Conservation (phyloP, 139 green algal genomes). For the Penium margaritaceum region DNA sequence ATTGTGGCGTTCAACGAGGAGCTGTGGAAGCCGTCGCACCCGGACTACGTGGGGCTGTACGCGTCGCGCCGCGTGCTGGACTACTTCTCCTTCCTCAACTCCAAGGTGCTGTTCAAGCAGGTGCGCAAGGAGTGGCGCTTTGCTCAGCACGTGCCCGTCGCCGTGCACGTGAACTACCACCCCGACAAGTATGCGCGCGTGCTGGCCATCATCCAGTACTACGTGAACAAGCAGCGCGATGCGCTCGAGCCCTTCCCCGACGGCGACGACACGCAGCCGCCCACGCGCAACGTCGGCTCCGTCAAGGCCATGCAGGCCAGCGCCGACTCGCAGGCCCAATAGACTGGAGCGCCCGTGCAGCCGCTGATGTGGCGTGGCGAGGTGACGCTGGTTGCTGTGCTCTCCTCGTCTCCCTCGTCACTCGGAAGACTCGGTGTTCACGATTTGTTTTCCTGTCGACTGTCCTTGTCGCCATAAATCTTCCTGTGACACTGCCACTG, state of each 20-base stretch:
- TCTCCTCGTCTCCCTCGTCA: too few relatives aligned
- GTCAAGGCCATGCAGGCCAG: too few relatives aligned
- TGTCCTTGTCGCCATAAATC: too few relatives aligned
- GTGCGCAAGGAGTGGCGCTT: slow-evolving; percentile 33
- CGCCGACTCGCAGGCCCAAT: too few relatives aligned
- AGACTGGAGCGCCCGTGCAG: too few relatives aligned
- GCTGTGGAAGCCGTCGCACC: slow-evolving; percentile 37
- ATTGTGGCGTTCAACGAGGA: slow-evolving; percentile 56
- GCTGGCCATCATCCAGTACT: slow-evolving; percentile 37
- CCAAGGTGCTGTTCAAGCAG: slow-evolving; percentile 50
- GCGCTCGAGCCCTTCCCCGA: slow-evolving; percentile 34
- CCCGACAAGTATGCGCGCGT: slow-evolving; percentile 59
- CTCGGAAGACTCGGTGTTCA: too few relatives aligned
- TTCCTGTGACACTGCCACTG: too few relatives aligned
- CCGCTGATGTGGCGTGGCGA: too few relatives aligned
- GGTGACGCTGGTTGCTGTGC: too few relatives aligned
- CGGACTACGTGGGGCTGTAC: slow-evolving; percentile 22
- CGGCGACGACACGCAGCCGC: too few relatives aligned
- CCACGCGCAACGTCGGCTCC: too few relatives aligned
- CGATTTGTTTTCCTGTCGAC: too few relatives aligned
- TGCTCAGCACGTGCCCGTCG: slow-evolving; percentile 31
- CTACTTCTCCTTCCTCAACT: slow-evolving; percentile 49
- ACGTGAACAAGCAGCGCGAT: slow-evolving; percentile 17
- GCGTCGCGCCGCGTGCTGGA: slow-evolving; percentile 46
- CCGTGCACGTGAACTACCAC: slow-evolving; percentile 67